Base-by-base conservation (phyloP, 2,329 filamentous ascomycete species). In the Fusarium robinianum region DNA sequence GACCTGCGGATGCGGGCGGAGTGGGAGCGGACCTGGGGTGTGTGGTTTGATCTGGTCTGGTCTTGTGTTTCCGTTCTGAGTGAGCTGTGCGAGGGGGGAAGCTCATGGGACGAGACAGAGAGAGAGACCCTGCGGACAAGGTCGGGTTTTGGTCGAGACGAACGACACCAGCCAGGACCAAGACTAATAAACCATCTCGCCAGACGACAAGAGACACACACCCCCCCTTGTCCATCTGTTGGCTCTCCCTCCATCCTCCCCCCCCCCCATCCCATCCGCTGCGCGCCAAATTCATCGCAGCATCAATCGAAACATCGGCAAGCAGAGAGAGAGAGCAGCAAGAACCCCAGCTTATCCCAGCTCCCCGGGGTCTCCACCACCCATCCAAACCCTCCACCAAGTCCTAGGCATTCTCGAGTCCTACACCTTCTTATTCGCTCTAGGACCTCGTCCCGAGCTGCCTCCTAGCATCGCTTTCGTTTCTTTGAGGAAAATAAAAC, bases 401-500 rank as follows among this genome's bases (percentile, higher is more conserved):
- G 60, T 63, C 60, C 60, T 63, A 62, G 60, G 51, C 40, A 55
- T 33, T 42, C 41, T 47, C 47, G 51, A 63, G 61, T 63, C 61
- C 61, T 63, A 63, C 58, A 63, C 49, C 46, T 44, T 58, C 55
- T 55, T 53, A 58, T 57, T 63, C 61, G 59, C 52, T 47, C 55
- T 62, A 58, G 56, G 53, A 60, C 38, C 45, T 53, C 36, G 41
- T 46, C 41, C 44, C 50, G 43, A 62, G 61, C 56, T 63, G 59
- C 61, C 61, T 63, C 61, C 52, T 57, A 46, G 44, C 37, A 14
- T 46, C 36, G 31, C 29, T 35, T 45, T 38, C 21, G 37, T 38
- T 39, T 31, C 27, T 24, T 26, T 23, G 38, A 41, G 41, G 39
- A 34, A n/a, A 45, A 41, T 55, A 60, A 44, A 50, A 46, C 48